Base-by-base conservation (phyloP, 2,329 filamentous ascomycete species). In the Colletotrichum australisinense region DNA sequence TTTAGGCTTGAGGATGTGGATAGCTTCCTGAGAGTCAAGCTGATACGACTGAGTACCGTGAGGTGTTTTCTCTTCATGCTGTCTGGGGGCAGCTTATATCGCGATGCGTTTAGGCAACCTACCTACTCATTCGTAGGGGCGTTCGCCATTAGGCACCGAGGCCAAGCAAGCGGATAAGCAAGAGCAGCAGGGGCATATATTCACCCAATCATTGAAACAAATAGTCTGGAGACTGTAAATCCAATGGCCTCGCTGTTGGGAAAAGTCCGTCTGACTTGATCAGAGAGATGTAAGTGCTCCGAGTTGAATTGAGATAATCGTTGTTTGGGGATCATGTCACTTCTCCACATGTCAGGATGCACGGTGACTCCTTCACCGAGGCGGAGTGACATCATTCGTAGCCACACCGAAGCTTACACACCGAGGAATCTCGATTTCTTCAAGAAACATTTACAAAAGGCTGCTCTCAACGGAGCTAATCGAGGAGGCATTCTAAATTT, bases 331-430 rank as follows among this genome's bases (percentile, higher is more conserved):
- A 1, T 35, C 6, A 55, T 7, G n/a, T 16, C 7, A 2, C 3
- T 49, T 52, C 42, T 14, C 65, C 65, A 67, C 42, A 59, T 53
- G 38, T 38, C n/a, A 35, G 26, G 19, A 19, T 57, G 24, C 5
- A 16, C 46, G 16, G 53, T 66, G 42, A 49, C 19, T 42, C 22
- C 24, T 22, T 63, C 58, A 42, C 38, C 58, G 52, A 52, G 24
- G 4, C 38, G 19, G 11, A 14, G 42, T 72, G 70, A 72, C 70
- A 64, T 69, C 66, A 69, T 52, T 42, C 66, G 12, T 28, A 9
- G 52, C 38, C 26, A 22, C 42, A 24, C 28, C 42, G n/a, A 26
- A 26, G 19, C 42, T 49, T 14, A 2, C 19, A 19, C 5, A 22
- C 26, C 26, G n/a, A 4, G 38, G 7, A 22, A 35, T 6, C 11